Base-by-base conservation (phyloP, 1,284 basidiomycete species). In the Macrocybe sp. region DNA sequence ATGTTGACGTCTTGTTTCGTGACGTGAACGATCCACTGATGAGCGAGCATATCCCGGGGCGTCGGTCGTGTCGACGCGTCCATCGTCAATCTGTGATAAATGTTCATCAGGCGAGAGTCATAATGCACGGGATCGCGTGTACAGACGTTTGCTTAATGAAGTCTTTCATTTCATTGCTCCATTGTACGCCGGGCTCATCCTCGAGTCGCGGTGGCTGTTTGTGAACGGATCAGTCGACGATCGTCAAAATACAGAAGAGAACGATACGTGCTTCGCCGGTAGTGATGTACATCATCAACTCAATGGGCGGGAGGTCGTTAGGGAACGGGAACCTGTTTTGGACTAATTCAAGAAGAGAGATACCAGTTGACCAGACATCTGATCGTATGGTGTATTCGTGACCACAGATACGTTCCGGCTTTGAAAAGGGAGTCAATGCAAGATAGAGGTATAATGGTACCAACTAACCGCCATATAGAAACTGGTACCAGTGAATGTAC, bases 361-460 rank as follows among this genome's bases (percentile, higher is more conserved):
- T 81, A 16, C 95, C 96, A 30, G 92, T 86, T 1, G 95, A 97
- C 95, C 95, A 99, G n/a, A 99, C 94, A 64, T 99, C 95, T 16
- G 94, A 92, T 46, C 89, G 85, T 63, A 97, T 97, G 29, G 89
- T 89, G 66, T 98, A 98, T 45, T 86, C 81, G 48, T 86, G 76
- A 6, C 94, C 94, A 48, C 83, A 84, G 57, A 98, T 94, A 44
- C 96, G 83, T 66, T 98, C 96, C 39, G 96, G 96, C 88, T 95
- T 57, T 37, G 30, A 46, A 50, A 44, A 14, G 38, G 36, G 43
- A 42, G 44, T 44, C 44, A 45, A 40, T 43, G 44, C 33, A 47
- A 48, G 47, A 37, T 14, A 33, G 14, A 44, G 42, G 37, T 22
- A 40, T 39, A 36, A 37, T 11, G 44, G 40, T 42, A 41, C 12